Conservation (phyloP, 768 basidiomycete genomes). For the Panaeolus papilionaceus region DNA sequence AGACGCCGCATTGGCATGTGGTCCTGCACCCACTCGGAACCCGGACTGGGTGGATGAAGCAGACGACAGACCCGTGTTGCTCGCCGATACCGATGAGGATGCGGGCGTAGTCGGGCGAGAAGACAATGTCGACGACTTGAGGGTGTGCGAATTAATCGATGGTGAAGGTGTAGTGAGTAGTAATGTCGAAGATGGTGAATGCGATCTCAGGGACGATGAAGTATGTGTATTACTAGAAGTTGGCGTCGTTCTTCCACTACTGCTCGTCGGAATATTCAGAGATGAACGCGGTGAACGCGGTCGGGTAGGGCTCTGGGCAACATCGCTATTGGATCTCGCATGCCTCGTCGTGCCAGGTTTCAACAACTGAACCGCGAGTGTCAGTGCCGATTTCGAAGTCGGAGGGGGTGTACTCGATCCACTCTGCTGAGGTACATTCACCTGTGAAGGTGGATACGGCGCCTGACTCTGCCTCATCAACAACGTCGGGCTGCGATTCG, state of each 20-base stretch:
- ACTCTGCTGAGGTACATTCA: constrained; percentile 22
- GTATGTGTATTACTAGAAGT: constrained; percentile 15
- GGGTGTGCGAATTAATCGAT: background rate
- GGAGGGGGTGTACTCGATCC: constrained; percentile 24
- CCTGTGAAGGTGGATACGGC: constrained; percentile 19
- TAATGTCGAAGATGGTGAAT: constrained; percentile 22
- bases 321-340: constrained; percentile 47
- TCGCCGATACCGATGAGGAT: background rate
- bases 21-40: constrained; percentile 24
- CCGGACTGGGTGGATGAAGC: constrained; percentile 17
- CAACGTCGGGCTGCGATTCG: constrained; percentile 20
- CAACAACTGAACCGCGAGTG: constrained; percentile 49
- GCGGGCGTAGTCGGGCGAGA: constrained; percentile 24
- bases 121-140: background rate
- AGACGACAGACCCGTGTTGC: constrained; percentile 8
- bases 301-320: constrained; percentile 27
- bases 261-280: constrained; percentile 37
- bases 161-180: constrained; percentile 21
- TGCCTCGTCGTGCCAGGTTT: constrained; percentile 46
- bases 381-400: constrained; percentile 45
- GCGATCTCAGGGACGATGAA: constrained; percentile 17
- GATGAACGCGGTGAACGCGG: constrained; percentile 36
- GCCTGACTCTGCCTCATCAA: constrained; percentile 21
- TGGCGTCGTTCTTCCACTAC: constrained; percentile 33
- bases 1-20: constrained; percentile 16